These are phyloP conservation scores for Scheffersomyces lignicola DNA, from an alignment of 1,139 yeast genomes.

Conservation along the genomic window DNA sequence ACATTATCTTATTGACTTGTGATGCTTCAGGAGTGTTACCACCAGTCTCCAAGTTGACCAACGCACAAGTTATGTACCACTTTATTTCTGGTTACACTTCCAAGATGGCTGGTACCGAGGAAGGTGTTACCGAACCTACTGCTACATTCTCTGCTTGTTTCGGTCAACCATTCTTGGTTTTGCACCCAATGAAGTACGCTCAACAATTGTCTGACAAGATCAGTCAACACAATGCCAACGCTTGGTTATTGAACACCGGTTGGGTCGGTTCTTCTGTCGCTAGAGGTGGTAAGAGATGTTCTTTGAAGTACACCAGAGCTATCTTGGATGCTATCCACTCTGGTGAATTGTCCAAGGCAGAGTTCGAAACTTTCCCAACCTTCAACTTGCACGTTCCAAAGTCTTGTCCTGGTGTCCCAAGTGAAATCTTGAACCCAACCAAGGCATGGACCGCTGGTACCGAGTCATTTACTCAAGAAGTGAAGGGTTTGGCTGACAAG, in stretches of 20 bases:
- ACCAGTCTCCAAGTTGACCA: constrained; percentile 90
- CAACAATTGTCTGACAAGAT: constrained; percentile 95
- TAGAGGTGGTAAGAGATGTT: constrained; percentile 96
- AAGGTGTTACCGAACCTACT: constrained; percentile 97
- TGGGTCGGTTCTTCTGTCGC: constrained; percentile 96
- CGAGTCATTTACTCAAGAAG: constrained; percentile 67
- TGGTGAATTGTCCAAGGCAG: constrained; percentile 79
- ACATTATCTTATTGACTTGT: constrained; percentile 90
- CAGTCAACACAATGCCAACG: constrained; percentile 82
- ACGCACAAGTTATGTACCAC: constrained; percentile 98
- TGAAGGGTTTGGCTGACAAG: constrained; percentile 69
- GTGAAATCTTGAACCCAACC: constrained; percentile 84
- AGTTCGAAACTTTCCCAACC: constrained; percentile 80
- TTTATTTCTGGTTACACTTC: constrained; percentile 98
- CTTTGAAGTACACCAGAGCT: constrained; percentile 96
- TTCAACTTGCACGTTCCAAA: constrained; percentile 90
- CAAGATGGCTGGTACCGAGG: constrained; percentile 99
- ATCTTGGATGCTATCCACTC: constrained; percentile 93
- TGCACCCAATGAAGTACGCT: constrained; percentile 98
- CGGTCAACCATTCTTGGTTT: constrained; percentile 97
- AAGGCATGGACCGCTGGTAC: constrained; percentile 78
- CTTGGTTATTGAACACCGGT: constrained; percentile 97
- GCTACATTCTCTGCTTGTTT: constrained; percentile 98
- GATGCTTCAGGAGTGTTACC: constrained; percentile 98
- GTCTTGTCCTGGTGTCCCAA: constrained; percentile 78